phyloP scores from a whole-genome alignment of 768 basidiomycete species.

The Suillus hirtellus region DNA sequence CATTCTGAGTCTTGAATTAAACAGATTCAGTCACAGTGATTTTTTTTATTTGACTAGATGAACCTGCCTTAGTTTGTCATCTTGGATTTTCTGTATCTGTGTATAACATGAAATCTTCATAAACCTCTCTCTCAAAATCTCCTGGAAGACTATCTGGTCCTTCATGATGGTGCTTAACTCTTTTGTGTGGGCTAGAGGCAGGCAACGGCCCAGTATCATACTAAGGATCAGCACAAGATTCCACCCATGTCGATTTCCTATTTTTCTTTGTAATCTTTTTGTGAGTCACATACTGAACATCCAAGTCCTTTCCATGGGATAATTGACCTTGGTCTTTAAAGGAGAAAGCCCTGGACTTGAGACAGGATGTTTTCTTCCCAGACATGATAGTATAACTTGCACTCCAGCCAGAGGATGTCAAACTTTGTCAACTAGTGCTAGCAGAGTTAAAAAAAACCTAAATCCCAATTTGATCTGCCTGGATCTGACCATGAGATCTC shows the following conservation, averaged over 20 bases:
- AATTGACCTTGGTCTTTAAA: background rate
- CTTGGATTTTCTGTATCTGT: background rate
- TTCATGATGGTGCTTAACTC: background rate
- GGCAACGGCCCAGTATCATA: background rate
- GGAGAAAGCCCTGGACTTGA: background rate
- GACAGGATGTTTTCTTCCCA: background rate
- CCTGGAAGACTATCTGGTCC: background rate
- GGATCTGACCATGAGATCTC: too few species aligned
- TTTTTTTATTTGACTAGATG: background rate
- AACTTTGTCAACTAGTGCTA: too few species aligned
- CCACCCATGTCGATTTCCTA: background rate
- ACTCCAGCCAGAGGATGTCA: too few species aligned
- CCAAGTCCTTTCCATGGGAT: background rate
- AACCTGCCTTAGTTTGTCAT: slow-evolving; percentile 1
- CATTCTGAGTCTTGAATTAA: slow-evolving; percentile 10
- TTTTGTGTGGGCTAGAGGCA: background rate
- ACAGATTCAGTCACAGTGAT: background rate
- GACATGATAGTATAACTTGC: too few species aligned
- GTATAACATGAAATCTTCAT: background rate
- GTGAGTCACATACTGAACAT: background rate
- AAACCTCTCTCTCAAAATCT: background rate
- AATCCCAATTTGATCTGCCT: too few species aligned
- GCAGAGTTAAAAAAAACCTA: too few species aligned
- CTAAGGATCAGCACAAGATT: background rate
- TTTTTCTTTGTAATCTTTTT: background rate